Conservation (phyloP, 2,329 filamentous ascomycete species). For the Aspergillus tubingensis region DNA sequence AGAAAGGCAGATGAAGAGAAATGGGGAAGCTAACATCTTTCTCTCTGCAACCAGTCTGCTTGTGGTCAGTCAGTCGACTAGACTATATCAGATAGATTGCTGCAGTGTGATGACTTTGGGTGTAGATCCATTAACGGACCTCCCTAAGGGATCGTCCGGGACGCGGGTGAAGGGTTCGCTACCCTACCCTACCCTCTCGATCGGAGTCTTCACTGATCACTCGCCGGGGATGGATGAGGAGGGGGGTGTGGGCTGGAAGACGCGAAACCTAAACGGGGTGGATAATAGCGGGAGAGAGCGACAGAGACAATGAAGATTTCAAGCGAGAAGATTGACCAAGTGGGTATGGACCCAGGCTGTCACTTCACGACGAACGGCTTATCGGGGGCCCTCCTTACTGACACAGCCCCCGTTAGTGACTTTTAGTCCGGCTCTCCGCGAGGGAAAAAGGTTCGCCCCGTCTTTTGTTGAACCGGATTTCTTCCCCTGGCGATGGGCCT, state of each 20-base stretch:
- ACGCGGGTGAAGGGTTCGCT: neutral
- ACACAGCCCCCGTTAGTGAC: slow-evolving; percentile 17
- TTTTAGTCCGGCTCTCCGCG: neutral
- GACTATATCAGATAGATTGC: neutral
- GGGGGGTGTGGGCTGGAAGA: neutral
- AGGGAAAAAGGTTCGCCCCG: neutral
- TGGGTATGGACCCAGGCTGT: too few species aligned
- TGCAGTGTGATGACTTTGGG: neutral
- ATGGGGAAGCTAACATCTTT: neutral
- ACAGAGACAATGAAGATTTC: too few species aligned
- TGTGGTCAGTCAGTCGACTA: neutral
- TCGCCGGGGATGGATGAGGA: too few species aligned
- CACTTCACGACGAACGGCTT: neutral
- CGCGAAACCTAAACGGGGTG: neutral
- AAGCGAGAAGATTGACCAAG: too few species aligned
- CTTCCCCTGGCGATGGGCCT: neutral
- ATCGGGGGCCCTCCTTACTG: slow-evolving; percentile 14
- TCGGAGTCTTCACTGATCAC: neutral
- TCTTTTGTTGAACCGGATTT: neutral
- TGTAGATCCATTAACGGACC: neutral
- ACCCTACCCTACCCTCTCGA: neutral
- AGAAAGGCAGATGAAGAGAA: neutral
- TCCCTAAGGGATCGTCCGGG: neutral
- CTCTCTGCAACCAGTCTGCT: neutral
- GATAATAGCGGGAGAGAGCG: too few species aligned